A percentile compares a stretch with the other conserved stretches of the same genome.
These are phyloP conservation scores for Ceratobasidium theobromae DNA, from an alignment of 1,284 basidiomycete genomes.

Conservation along the genomic window DNA sequence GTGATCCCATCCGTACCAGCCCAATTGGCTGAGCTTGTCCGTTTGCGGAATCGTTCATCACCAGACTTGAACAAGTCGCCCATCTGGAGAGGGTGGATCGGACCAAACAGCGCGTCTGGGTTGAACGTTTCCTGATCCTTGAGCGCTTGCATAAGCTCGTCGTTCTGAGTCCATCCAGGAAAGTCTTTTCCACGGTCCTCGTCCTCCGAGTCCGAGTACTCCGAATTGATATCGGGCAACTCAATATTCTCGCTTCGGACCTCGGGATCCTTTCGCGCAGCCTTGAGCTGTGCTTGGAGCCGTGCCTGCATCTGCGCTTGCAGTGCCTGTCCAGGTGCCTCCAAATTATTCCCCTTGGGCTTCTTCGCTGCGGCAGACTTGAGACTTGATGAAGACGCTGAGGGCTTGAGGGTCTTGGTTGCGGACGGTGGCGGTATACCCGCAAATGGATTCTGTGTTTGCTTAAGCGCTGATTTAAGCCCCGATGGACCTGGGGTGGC, in stretches of 20 bases:
- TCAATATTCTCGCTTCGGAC: conserved; percentile 80
- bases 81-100: conserved; percentile 38
- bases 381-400: conserved; percentile 18
- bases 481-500: conserved; percentile 39
- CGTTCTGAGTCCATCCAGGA: conserved; percentile 88
- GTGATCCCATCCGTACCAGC: conserved; percentile 81
- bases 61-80: conserved; percentile 63
- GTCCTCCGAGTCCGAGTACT: conserved; percentile 94
- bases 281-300: conserved; percentile 44
- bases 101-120: conserved; percentile 87
- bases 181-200: conserved; percentile 73
- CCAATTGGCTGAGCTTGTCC: conserved; percentile 95
- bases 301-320: conserved; percentile 47
- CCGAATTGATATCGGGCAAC: conserved; percentile 90
- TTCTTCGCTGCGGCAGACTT: conserved; percentile 18
- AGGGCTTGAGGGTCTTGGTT: conserved; percentile 30
- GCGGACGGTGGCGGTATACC: background rate
- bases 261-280: conserved; percentile 48
- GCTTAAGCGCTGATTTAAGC: conserved; percentile 33
- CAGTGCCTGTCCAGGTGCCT: conserved; percentile 56
- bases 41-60: conserved; percentile 65
- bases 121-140: conserved; percentile 80
- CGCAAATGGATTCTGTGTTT: conserved; percentile 16
- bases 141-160: conserved; percentile 75
- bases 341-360: conserved; percentile 23